phyloP scores from a whole-genome alignment of 106 monocot genomes.

The Vanilla planifolia region DNA sequence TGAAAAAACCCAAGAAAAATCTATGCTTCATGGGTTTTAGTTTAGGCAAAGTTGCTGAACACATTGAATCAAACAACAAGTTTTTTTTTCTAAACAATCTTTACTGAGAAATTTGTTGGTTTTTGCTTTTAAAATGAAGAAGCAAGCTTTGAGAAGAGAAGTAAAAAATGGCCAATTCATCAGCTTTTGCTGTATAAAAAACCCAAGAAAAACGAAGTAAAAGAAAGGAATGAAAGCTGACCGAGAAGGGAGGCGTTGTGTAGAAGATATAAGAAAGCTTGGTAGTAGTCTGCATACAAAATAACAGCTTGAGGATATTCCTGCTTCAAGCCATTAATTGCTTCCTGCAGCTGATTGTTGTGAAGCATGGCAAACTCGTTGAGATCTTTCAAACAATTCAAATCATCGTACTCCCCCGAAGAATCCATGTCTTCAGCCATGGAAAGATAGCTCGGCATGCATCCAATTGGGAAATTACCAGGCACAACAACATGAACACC shows the following conservation, averaged over 20 bases:
- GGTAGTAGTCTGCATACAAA: slow-evolving; percentile 38
- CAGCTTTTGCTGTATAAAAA: no score
- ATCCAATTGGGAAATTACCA: slow-evolving; percentile 25
- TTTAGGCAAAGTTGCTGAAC: no score
- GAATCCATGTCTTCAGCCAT: not conserved
- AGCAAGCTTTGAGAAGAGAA: no score
- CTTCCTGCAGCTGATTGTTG: slow-evolving; percentile 26
- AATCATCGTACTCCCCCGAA: not conserved
- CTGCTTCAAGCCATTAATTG: slow-evolving; percentile 9
- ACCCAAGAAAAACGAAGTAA: no score
- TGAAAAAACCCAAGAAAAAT: no score
- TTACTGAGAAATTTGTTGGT: no score
- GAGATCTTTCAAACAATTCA: slow-evolving; percentile 4
- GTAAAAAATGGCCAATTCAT: no score
- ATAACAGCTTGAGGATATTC: slow-evolving; percentile 16
- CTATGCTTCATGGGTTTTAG: no score
- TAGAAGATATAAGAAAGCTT: slow-evolving; percentile 28
- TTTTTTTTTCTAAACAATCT: no score
- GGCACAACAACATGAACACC: slow-evolving; percentile 15
- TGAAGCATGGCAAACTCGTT: slow-evolving; percentile 25
- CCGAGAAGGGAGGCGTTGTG: slow-evolving; percentile 21
- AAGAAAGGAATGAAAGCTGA: not conserved
- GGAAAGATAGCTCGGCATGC: slow-evolving; percentile 4
- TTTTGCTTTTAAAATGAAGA: no score
- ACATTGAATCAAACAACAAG: no score